Evolutionary conservation across 306 rosid species (phyloP).

Genomic region (Vigna trinervia): DNA sequence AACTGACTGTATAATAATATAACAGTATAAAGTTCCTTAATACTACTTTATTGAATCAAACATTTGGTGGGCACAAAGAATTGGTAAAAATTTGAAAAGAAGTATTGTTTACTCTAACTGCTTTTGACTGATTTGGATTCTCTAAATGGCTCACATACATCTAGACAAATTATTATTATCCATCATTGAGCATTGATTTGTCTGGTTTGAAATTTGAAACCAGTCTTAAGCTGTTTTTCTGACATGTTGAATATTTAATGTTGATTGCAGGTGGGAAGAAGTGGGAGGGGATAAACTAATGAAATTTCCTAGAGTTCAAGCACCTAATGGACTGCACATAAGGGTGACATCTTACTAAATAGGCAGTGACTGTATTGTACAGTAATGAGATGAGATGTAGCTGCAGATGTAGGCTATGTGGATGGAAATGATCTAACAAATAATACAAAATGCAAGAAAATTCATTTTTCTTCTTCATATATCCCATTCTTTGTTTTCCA

Average conservation of each 20-base stretch:
- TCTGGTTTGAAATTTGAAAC: slow-evolving; percentile 30
- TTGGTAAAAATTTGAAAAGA: neutral
- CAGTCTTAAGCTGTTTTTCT: slow-evolving; percentile 12
- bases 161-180: neutral
- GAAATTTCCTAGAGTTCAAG: slow-evolving; percentile 97
- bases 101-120: neutral
- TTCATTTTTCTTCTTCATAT: slow-evolving; percentile 11
- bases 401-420: slow-evolving; percentile 46
- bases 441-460: slow-evolving; percentile 45
- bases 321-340: slow-evolving; percentile 94
- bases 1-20: neutral
- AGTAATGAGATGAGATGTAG: slow-evolving; percentile 47
- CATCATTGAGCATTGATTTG: slow-evolving; percentile 12
- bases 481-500: neutral
- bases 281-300: slow-evolving; percentile 87
- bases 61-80: neutral
- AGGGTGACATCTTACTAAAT: slow-evolving; percentile 72
- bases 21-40: neutral
- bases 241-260: slow-evolving; percentile 16
- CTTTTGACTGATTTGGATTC: slow-evolving; percentile 37
- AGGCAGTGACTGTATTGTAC: slow-evolving; percentile 50
- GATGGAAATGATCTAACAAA: slow-evolving; percentile 56
- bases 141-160: neutral
- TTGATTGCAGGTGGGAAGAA: slow-evolving; percentile 90
- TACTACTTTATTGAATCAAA: neutral